Conservation (phyloP, 192 early-diverging fungal species). For the Piromyces sp. region DNA sequence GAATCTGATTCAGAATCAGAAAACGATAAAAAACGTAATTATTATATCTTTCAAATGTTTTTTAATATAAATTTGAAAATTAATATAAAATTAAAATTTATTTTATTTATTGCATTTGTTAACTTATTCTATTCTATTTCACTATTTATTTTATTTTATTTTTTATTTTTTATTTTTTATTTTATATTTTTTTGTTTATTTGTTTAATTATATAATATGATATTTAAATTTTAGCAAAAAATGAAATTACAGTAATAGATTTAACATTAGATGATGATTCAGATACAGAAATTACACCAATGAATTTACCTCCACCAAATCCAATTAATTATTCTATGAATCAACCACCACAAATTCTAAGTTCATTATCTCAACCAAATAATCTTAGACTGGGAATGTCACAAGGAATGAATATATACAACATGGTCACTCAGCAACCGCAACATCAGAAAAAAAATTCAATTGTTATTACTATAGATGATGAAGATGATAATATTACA, state of each 20-base stretch:
- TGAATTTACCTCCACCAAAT: background rate
- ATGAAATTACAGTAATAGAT: background rate
- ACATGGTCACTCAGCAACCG: background rate
- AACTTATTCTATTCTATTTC: too few species aligned
- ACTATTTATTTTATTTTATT: too few species aligned
- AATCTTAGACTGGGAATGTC: background rate
- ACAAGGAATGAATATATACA: background rate
- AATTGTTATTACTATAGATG: background rate
- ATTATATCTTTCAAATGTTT: too few species aligned
- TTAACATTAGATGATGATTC: background rate
- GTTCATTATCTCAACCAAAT: background rate
- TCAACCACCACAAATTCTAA: background rate
- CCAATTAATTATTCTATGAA: background rate
- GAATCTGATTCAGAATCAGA: background rate
- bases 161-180: too few species aligned
- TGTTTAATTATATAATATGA: background rate
- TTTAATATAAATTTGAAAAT: too few species aligned
- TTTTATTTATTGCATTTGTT: too few species aligned
- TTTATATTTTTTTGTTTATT: background rate
- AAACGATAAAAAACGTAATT: background rate
- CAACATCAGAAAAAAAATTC: background rate
- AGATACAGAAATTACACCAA: background rate
- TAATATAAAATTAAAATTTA: too few species aligned
- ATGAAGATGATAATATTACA: background rate
- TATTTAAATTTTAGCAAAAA: background rate